Conservation (phyloP, 1,139 yeast species). For the Neolecta irregularis region DNA sequence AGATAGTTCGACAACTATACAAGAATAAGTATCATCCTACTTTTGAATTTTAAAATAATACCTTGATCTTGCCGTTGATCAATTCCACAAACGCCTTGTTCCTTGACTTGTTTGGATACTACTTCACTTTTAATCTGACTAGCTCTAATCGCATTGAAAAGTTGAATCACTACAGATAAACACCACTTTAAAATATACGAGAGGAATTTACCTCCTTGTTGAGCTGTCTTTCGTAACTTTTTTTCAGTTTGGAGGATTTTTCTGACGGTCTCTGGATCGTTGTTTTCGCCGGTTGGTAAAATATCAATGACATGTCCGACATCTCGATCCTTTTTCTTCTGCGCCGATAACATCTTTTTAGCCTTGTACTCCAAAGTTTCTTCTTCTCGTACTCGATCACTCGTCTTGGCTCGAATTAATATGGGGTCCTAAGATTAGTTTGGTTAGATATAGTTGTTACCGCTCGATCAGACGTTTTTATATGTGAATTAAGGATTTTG, state of each 20-base stretch:
- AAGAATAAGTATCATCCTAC: constrained; percentile 2
- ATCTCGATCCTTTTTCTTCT: constrained; percentile 53
- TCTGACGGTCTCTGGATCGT: constrained; percentile 29
- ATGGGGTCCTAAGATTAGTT: not conserved
- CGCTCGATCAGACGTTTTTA: constrained; percentile 73
- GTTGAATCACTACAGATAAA: constrained; percentile 37
- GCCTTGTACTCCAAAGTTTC: constrained; percentile 79
- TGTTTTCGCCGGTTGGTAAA: constrained; percentile 33
- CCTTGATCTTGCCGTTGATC: constrained; percentile 4
- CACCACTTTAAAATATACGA: not conserved
- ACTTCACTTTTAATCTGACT: constrained; percentile 53
- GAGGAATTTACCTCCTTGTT: constrained; percentile 46
- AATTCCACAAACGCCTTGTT: constrained; percentile 4
- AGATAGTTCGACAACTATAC: constrained; percentile 10
- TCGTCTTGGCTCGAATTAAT: constrained; percentile 33
- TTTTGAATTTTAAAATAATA: constrained; percentile 7
- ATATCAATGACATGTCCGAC: constrained; percentile 53
- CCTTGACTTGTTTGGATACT: constrained; percentile 18
- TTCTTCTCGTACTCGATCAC: constrained; percentile 57
- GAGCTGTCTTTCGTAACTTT: constrained; percentile 66
- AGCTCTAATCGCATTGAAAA: constrained; percentile 77
- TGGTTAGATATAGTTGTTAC: not conserved
- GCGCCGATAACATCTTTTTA: constrained; percentile 49
- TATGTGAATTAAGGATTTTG: constrained; percentile 69
- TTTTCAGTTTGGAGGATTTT: constrained; percentile 53